Conservation (phyloP, 495 filamentous ascomycete genomes). For the Rostrohypoxylon terebratum region DNA sequence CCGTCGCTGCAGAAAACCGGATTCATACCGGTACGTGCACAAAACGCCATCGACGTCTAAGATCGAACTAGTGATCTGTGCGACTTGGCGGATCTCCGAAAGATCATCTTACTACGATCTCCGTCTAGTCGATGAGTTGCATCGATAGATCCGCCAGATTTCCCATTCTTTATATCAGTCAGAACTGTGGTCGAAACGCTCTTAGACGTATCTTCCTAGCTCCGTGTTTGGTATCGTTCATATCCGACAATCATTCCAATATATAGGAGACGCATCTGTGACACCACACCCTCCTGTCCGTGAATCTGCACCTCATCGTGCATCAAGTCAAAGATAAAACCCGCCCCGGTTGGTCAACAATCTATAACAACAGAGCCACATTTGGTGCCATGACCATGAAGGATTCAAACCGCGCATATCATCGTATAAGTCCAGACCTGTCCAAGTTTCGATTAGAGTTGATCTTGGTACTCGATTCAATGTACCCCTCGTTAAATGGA, state of each 20-base stretch:
- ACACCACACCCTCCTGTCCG: not conserved
- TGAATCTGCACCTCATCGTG: not conserved
- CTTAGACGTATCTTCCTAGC: not conserved
- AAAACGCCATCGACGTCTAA: not conserved
- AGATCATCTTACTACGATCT: conserved; percentile 2
- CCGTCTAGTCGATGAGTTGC: not conserved
- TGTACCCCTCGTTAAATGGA: not conserved
- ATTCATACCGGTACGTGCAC: not conserved
- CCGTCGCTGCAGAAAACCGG: no score
- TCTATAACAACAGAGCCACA: not conserved
- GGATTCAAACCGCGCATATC: not conserved
- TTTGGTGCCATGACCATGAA: not conserved
- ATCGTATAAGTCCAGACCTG: not conserved
- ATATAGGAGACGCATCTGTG: not conserved
- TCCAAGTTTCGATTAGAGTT: not conserved
- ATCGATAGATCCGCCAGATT: not conserved
- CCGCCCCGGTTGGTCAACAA: not conserved
- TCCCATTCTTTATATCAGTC: not conserved
- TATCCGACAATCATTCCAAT: not conserved
- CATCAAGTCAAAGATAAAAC: not conserved
- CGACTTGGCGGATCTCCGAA: not conserved
- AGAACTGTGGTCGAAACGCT: not conserved
- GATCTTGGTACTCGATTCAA: not conserved
- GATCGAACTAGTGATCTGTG: not conserved
- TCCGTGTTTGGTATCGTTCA: not conserved